These are phyloP conservation scores for Omphalotus guepiniiformis DNA, from an alignment of 768 basidiomycete species.

Conservation along the genomic window DNA sequence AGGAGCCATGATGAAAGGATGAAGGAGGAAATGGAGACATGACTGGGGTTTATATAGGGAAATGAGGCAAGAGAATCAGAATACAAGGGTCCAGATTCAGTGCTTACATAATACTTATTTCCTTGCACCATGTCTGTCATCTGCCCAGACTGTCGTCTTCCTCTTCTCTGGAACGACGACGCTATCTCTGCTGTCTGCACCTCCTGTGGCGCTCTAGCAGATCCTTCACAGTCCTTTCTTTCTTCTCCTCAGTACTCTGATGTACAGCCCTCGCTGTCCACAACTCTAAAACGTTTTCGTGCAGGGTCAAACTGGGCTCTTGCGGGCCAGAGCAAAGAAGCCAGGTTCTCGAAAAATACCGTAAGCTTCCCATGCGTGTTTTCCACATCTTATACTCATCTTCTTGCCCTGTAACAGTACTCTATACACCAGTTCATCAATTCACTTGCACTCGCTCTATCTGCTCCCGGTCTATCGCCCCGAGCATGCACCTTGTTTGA, in stretches of 20 bases:
- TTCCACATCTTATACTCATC: conserved; percentile 8
- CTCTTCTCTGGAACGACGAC: conserved; percentile 52
- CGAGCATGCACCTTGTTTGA: conserved; percentile 68
- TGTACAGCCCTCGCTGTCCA: conserved; percentile 18
- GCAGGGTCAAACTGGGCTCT: conserved; percentile 55
- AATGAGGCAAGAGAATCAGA: not conserved
- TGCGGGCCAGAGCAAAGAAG: conserved; percentile 62
- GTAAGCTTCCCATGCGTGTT: conserved; percentile 32
- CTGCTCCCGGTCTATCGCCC: conserved; percentile 54
- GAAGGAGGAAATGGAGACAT: conserved; percentile 12
- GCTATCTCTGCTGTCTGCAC: conserved; percentile 63
- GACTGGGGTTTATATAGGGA: conserved; percentile 2
- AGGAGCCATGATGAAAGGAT: conserved; percentile 46
- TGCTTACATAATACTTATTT: not conserved
- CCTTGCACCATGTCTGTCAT: conserved; percentile 26
- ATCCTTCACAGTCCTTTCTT: conserved; percentile 59
- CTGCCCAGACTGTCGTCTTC: conserved; percentile 53
- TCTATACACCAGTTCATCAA: conserved; percentile 62
- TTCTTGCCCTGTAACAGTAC: conserved; percentile 34
- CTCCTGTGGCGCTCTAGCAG: conserved; percentile 64
- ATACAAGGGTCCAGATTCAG: not conserved
- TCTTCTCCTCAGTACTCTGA: conserved; percentile 40
- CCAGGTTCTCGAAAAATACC: conserved; percentile 57
- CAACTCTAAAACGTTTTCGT: conserved; percentile 46
- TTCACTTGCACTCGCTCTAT: conserved; percentile 54